Conservation (phyloP, 169 alveolate species). For the Plasmodium vivax region DNA sequence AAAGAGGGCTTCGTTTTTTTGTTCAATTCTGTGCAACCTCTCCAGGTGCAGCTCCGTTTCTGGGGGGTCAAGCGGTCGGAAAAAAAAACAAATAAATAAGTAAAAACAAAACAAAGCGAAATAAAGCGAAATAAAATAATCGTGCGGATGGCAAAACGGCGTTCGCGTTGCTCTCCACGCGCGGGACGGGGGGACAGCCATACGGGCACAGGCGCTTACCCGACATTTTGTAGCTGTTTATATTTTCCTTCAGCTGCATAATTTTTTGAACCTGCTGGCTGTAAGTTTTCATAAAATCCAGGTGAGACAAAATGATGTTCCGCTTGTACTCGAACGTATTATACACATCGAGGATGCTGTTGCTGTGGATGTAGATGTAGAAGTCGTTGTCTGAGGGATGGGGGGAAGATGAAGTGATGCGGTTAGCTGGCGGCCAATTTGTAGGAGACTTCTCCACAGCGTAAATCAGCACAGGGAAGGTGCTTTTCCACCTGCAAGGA, state of each 20-base stretch:
- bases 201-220: not conserved
- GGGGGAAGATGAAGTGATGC: not conserved
- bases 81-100: not conserved
- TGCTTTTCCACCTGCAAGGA: not conserved
- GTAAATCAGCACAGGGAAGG: not conserved
- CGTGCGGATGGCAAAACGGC: not conserved
- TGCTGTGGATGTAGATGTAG: slow-evolving; percentile 59
- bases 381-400: slow-evolving; percentile 42
- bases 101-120: not conserved
- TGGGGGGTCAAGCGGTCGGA: not conserved
- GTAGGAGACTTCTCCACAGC: not conserved
- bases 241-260: slow-evolving; percentile 26
- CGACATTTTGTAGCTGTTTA: slow-evolving; percentile 50
- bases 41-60: slow-evolving; percentile 33
- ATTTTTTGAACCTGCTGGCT: slow-evolving; percentile 27
- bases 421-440: not conserved
- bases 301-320: slow-evolving; percentile 43
- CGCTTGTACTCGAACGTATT: slow-evolving; percentile 48
- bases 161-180: not conserved
- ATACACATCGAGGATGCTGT: slow-evolving; percentile 44
- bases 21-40: slow-evolving; percentile 23
- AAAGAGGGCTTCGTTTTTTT: slow-evolving; percentile 18
- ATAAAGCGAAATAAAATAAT: not conserved
- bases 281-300: slow-evolving; percentile 50
- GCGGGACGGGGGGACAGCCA: not conserved